Evolutionary conservation across 176 grass and related monocot genomes (phyloP).

Genomic region (Carex pumila): DNA sequence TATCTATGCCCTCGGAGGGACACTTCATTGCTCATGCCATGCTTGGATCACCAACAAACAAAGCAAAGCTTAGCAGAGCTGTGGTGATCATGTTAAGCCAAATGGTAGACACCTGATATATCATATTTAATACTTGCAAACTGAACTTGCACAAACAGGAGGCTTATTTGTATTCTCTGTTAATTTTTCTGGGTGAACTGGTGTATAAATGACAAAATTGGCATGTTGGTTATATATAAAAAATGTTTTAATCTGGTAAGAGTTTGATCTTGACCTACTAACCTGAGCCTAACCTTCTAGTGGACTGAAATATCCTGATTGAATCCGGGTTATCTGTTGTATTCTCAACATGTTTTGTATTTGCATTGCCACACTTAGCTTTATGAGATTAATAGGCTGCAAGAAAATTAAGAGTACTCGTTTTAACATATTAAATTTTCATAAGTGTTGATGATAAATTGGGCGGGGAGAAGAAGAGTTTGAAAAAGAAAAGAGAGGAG

Average conservation of each 20-base stretch:
- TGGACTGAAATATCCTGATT: background rate
- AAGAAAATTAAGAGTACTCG: background rate
- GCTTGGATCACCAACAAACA: background rate
- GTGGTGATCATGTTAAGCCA: background rate
- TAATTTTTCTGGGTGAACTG: background rate
- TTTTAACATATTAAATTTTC: conserved; percentile 26
- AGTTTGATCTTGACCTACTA: background rate
- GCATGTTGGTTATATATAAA: background rate
- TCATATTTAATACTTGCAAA: background rate
- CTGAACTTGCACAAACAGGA: background rate
- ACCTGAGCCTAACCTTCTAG: background rate
- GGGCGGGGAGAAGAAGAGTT: conserved; percentile 49
- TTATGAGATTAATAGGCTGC: background rate
- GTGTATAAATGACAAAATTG: background rate
- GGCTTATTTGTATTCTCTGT: background rate
- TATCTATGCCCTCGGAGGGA: conserved; percentile 6
- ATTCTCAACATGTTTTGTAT: background rate
- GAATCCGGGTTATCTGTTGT: background rate
- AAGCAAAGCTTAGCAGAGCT: background rate
- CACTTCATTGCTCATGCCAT: background rate
- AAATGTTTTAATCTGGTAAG: background rate
- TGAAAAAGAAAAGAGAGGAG: conserved; percentile 73
- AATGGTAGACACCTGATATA: background rate
- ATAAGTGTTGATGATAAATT: conserved; percentile 44
- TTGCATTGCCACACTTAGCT: background rate